phyloP scores from a whole-genome alignment of 2,329 filamentous ascomycete genomes.

The Penicillium sp. region DNA sequence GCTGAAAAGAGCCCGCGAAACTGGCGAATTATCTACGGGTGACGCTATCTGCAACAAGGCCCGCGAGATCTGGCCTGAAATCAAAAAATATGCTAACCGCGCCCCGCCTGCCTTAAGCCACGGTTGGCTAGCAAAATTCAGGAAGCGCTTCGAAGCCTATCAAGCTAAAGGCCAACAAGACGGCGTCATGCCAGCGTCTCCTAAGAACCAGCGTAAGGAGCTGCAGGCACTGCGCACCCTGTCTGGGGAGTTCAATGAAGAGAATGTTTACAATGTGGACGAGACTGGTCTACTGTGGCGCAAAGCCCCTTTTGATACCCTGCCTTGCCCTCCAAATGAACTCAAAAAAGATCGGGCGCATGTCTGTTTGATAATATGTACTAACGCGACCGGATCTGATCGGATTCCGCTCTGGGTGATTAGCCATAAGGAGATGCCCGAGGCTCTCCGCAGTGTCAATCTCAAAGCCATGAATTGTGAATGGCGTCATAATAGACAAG shows the following conservation, averaged over 20 bases:
- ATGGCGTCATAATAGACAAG: slow-evolving; percentile 36
- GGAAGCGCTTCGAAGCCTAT: slow-evolving; percentile 14
- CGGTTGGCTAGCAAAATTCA: slow-evolving; percentile 26
- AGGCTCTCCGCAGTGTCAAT: slow-evolving; percentile 32
- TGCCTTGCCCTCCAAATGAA: slow-evolving; percentile 3
- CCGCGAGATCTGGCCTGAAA: slow-evolving; percentile 24
- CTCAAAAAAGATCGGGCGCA: slow-evolving; percentile 14
- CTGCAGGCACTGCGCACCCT: slow-evolving; percentile 21
- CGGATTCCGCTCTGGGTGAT: slow-evolving; percentile 33
- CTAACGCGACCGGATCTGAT: slow-evolving; percentile 34
- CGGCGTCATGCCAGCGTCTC: background rate
- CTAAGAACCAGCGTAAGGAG: background rate
- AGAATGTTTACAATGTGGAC: slow-evolving; percentile 33
- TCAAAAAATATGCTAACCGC: slow-evolving; percentile 24
- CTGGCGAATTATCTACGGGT: background rate
- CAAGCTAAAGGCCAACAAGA: slow-evolving; percentile 7
- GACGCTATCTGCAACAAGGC: slow-evolving; percentile 25
- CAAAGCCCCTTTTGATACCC: slow-evolving; percentile 16
- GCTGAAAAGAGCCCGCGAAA: slow-evolving; percentile 8
- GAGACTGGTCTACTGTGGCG: slow-evolving; percentile 34
- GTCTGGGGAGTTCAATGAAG: slow-evolving; percentile 23
- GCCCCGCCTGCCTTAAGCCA: slow-evolving; percentile 26
- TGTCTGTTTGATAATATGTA: slow-evolving; percentile 24
- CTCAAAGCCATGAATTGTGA: slow-evolving; percentile 30
- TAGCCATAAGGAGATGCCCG: slow-evolving; percentile 29